Evolutionary conservation across 129 eudicot genomes (phyloP).

Genomic region (Arctium lappa): DNA sequence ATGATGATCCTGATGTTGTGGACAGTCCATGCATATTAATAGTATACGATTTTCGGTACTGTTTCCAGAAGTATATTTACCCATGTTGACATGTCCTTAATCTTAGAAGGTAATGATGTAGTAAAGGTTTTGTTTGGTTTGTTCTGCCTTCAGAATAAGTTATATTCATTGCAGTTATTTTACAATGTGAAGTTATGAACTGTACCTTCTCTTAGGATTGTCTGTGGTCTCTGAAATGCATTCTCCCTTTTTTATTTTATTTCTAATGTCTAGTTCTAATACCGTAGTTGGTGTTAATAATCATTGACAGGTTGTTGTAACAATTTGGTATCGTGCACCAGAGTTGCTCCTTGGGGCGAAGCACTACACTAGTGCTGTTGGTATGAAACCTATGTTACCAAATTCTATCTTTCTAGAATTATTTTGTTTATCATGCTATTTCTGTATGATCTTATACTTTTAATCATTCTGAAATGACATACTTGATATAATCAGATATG

Average conservation of each 20-base stretch:
- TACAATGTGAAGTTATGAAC: background rate
- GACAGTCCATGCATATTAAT: no score
- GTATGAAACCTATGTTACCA: slow-evolving; percentile 42
- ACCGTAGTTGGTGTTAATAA: slow-evolving; percentile 1
- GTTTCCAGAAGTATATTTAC: no score
- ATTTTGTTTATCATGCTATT: background rate
- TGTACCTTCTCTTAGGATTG: background rate
- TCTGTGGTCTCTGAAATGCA: background rate
- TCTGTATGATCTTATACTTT: background rate
- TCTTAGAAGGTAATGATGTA: no score
- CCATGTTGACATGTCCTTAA: no score
- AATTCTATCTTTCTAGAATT: background rate
- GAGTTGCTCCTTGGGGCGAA: slow-evolving; percentile 97
- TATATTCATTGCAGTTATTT: background rate
- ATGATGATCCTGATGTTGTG: no score
- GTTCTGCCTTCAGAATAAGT: no score
- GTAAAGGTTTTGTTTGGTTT: no score
- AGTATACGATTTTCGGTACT: no score
- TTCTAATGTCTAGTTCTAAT: background rate
- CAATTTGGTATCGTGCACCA: slow-evolving; percentile 99
- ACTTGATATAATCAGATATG: slow-evolving; percentile 58
- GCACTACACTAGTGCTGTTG: slow-evolving; percentile 99
- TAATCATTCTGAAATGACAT: slow-evolving; percentile 1
- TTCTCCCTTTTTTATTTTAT: background rate
- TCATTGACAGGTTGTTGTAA: slow-evolving; percentile 81